Percentiles rank a stretch among this genome's conserved stretches.
Conservation (phyloP, 106 monocot species). For the Dioscorea alata region DNA sequence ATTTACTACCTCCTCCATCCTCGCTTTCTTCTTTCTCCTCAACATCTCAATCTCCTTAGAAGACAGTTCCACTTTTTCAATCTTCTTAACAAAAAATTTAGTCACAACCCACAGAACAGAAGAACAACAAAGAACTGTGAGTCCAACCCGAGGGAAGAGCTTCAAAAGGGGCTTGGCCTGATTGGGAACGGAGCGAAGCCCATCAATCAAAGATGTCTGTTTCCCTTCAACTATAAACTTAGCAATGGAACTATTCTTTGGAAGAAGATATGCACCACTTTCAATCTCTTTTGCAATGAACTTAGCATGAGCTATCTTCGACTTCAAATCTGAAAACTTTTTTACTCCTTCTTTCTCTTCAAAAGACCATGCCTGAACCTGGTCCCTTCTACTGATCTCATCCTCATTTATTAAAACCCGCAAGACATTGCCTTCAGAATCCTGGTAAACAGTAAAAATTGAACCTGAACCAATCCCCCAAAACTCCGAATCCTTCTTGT, state of each 20-base stretch:
- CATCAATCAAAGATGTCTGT: constrained; percentile 16
- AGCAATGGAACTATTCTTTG: constrained; percentile 38
- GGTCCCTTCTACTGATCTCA: constrained; percentile 41
- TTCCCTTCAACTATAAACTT: constrained; percentile 37
- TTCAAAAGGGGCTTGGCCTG: constrained; percentile 7
- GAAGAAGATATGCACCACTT: constrained; percentile 22
- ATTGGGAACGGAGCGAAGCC: constrained; percentile 5
- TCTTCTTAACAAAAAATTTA: constrained; percentile 21
- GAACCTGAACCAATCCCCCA: constrained; percentile 56
- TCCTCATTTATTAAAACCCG: constrained; percentile 40
- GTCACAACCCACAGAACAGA: constrained; percentile 23
- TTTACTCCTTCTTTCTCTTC: constrained; percentile 1
- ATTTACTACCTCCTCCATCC: constrained; percentile 35
- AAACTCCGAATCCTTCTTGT: constrained; percentile 52
- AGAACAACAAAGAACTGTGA: constrained; percentile 29
- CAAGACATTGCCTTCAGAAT: constrained; percentile 33
- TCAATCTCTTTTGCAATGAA: constrained; percentile 43
- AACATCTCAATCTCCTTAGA: constrained; percentile 67
- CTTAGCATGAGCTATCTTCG: constrained; percentile 35
- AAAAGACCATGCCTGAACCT: constrained; percentile 12
- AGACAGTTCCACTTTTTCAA: constrained; percentile 24
- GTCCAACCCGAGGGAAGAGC: constrained; percentile 23
- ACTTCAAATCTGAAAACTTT: constrained; percentile 17
- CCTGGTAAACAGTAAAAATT: constrained; percentile 44
- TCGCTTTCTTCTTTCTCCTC: constrained; percentile 63